Evolutionary conservation across 31 red algal genomes (phyloP), one percentile per base, ranked within the genome.

Genomic region (Odonthalia washingtoniensis): DNA sequence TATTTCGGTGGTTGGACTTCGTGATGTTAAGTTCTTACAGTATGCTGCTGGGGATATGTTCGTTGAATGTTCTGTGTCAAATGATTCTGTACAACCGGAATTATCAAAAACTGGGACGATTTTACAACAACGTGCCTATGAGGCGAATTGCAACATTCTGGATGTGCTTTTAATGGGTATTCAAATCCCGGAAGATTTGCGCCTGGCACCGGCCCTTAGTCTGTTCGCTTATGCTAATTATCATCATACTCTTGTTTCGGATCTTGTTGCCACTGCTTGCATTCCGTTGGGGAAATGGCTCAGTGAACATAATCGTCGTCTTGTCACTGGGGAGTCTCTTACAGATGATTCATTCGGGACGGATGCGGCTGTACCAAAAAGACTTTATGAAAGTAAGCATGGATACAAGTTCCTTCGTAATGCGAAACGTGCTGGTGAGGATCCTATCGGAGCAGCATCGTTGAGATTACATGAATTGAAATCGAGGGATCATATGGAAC

Each of bases 271-370:
- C 24, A 95, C 93, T 1, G 88, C 93, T 0, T 90, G 87, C 70
- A 90, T 95, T n/a, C 86, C 93, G 18, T 82, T 95, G 9, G 87
- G 91, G 75, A 80, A 78, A 41, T 95, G 93, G 93, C 73, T 95
- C 4, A 86, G 68, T 3, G 93, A 87, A 40, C 93, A 95, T 67
- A 80, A 95, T 45, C 93, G 93, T 24, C 69, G 79, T 63, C 83
- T 95, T 26, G 74, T 95, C 35, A 88, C 87, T 2, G 93, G 93
- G 2, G 93, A 90, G 37, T 74, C 86, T 36, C 82, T 95, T 24
- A 91, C 91, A 66, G 93, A 95, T 53, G 87, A 95, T 72, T 95
- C 93, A 35, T 95, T 83, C 79, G 93, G 93, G 9, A 82, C 78
- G 70, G 93, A 95, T 83, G 93, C 87, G 1, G 87, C 88, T 28